Base-by-base conservation (phyloP, 352 stramenopile genomes). In the Phytophthora meadii region DNA sequence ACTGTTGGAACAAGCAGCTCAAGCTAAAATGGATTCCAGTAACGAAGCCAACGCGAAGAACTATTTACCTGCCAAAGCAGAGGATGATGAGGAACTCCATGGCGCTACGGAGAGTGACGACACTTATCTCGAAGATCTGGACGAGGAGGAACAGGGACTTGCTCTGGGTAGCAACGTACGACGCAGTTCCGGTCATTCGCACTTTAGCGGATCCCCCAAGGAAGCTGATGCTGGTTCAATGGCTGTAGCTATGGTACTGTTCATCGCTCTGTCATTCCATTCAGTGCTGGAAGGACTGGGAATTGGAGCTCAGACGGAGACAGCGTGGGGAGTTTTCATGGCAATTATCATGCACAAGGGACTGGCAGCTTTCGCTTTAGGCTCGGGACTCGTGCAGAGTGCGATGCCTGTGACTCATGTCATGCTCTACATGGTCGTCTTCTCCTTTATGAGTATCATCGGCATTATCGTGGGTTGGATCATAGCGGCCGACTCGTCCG, bases 271-370 rank as follows among this genome's bases (percentile, higher is more conserved):
- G 14, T 92, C 82, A 24, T 93, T 93, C 76, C 85, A 93, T 63
- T 93, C 85, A 42, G 83, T 93, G 34, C 68, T 93, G 3, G 85
- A 93, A 57, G 85, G 85, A 14, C 66, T 93, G 9, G 85, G 85
- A 41, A 89, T 93, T 60, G 85, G 85, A 15, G 85, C 85, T 4
- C 85, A 93, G 61, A 82, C 53, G 6, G 74, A 80, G 45, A 81
- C 85, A 24, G 85, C 85, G 24, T 93, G 85, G 85, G 82, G 83
- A 14, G 85, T 93, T 1, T 92, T 92, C 57, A 40, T 90, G 36
- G 85, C 85, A 5, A 93, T 93, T 57, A 61, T 93, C 17, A 74
- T 92, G 61, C 85, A 93, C 74, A 93, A 93, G 62, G 85, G 85
- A 3, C 76, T 93, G 19, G 85, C 82, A 4, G 82, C 85, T 0